phyloP scores from a whole-genome alignment of 495 filamentous ascomycete species.

The Geopyxis carbonaria region DNA sequence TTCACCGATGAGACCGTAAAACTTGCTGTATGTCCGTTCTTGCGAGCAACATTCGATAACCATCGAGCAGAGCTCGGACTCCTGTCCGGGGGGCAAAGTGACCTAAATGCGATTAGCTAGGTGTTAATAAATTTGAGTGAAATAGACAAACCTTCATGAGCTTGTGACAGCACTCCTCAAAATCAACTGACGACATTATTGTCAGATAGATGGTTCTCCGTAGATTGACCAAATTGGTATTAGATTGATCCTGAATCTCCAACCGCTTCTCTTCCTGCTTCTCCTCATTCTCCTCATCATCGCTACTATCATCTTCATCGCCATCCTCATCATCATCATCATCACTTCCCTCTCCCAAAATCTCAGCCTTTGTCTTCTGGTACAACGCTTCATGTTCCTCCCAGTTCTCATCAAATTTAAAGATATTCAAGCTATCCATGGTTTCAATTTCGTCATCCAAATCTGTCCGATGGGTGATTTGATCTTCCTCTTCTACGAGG shows the following conservation, averaged over 20 bases:
- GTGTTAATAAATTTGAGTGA: not conserved
- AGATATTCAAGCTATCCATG: slow-evolving; percentile 77
- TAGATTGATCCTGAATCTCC: slow-evolving; percentile 96
- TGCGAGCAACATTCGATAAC: slow-evolving; percentile 91
- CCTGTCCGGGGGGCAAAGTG: slow-evolving; percentile 69
- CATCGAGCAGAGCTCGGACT: slow-evolving; percentile 86
- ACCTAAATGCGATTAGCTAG: slow-evolving; percentile 29
- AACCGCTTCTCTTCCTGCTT: slow-evolving; percentile 44
- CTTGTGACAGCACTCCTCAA: slow-evolving; percentile 92
- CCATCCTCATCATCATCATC: slow-evolving; percentile 55
- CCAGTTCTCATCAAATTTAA: slow-evolving; percentile 83
- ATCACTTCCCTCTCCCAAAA: slow-evolving; percentile 73
- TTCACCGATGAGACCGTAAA: slow-evolving; percentile 87
- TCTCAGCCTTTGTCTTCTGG: slow-evolving; percentile 74
- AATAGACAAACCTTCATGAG: slow-evolving; percentile 48
- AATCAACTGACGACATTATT: slow-evolving; percentile 85
- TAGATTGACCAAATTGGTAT: slow-evolving; percentile 84
- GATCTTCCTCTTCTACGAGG: slow-evolving; percentile 90
- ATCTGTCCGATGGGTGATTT: slow-evolving; percentile 71
- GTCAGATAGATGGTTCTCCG: slow-evolving; percentile 90
- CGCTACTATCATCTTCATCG: slow-evolving; percentile 56
- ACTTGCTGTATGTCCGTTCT: slow-evolving; percentile 89
- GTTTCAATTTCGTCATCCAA: slow-evolving; percentile 69
- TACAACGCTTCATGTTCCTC: slow-evolving; percentile 85
- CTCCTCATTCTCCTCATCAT: slow-evolving; percentile 63